These are phyloP conservation scores for Plasmopara viticola DNA, from an alignment of 352 stramenopile genomes.

Conservation along the genomic window DNA sequence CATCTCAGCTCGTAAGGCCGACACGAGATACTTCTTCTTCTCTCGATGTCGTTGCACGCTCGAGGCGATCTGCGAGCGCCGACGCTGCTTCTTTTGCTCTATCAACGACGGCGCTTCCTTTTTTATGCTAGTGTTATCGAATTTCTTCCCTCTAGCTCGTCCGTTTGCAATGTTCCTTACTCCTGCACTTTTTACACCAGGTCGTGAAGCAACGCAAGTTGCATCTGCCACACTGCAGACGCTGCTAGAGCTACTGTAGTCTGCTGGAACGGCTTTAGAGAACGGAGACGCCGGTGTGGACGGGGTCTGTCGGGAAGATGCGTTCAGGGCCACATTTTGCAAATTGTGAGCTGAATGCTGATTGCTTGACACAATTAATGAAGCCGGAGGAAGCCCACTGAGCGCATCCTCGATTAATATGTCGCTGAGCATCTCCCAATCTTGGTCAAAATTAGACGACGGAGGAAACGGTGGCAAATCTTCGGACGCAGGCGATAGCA, in stretches of 20 bases:
- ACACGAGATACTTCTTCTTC: constrained; percentile 56
- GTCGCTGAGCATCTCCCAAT: constrained; percentile 59
- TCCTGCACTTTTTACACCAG: no score
- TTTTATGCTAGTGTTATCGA: no score
- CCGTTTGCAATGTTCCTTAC: no score
- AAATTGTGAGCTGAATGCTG: constrained; percentile 1
- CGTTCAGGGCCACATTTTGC: constrained; percentile 2
- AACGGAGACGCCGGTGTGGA: constrained; percentile 12
- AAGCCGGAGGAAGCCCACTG: constrained; percentile 3
- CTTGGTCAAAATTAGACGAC: constrained; percentile 11
- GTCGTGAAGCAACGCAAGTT: no score
- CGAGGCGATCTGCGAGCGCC: constrained; percentile 54
- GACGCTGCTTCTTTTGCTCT: constrained; percentile 51
- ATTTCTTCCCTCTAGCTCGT: no score
- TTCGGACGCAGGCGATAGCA: constrained; percentile 6
- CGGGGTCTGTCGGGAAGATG: constrained; percentile 6
- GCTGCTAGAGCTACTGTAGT: no score
- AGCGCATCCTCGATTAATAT: constrained; percentile 49
- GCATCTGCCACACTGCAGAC: no score
- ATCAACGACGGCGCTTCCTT: constrained; percentile 29
- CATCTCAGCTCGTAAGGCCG: constrained; percentile 41
- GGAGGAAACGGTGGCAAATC: neutral
- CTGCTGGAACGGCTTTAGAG: constrained; percentile 4
- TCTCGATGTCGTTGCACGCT: constrained; percentile 63
- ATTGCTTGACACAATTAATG: neutral